These are phyloP conservation scores for Larix sibirica DNA, from an alignment of 83 land plant species.

Conservation along the genomic window DNA sequence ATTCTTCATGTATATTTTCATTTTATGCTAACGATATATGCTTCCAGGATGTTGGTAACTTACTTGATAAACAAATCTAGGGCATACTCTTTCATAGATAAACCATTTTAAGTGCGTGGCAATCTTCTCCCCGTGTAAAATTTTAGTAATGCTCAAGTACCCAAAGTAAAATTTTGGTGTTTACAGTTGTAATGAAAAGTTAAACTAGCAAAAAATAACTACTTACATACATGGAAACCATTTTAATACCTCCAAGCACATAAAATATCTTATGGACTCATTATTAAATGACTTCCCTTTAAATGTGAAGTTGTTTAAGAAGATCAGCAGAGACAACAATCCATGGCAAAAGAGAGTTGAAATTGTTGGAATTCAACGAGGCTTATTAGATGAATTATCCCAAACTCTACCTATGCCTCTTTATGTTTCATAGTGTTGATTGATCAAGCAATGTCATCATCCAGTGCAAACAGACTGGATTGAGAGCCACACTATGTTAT, in stretches of 20 bases:
- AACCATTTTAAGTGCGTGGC: no score
- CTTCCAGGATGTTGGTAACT: no score
- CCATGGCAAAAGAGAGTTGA: slow-evolving; percentile 56
- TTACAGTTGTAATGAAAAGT: no score
- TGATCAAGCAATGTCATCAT: slow-evolving; percentile 67
- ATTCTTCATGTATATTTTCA: no score
- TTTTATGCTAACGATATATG: no score
- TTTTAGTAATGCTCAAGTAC: no score
- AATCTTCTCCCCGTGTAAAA: no score
- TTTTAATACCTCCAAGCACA: background rate
- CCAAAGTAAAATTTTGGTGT: no score
- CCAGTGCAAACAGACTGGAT: slow-evolving; percentile 51
- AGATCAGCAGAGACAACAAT: slow-evolving; percentile 54
- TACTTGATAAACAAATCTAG: no score
- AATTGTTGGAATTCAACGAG: slow-evolving; percentile 43
- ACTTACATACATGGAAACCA: no score
- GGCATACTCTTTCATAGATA: no score
- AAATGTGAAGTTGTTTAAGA: slow-evolving; percentile 27
- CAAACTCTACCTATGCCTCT: slow-evolving; percentile 45
- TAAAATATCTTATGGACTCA: background rate
- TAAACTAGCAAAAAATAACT: no score
- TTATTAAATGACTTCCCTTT: background rate
- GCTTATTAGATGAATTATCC: slow-evolving; percentile 72
- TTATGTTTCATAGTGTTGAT: slow-evolving; percentile 54
- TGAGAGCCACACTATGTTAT: slow-evolving; percentile 50